Conservation (phyloP, 345 rosid genomes). For the Rubroshorea leprosula region DNA sequence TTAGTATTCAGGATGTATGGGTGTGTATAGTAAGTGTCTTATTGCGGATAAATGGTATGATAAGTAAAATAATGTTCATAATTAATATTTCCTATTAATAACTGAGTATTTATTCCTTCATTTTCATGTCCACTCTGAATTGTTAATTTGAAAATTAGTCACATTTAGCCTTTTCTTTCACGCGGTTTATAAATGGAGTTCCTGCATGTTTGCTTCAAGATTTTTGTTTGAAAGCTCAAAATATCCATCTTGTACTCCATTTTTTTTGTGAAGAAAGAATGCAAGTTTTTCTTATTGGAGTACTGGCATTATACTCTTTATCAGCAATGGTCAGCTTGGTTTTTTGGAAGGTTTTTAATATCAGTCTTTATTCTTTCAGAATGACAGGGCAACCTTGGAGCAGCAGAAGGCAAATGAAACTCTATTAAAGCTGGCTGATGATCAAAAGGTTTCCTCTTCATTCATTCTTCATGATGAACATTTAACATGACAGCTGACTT, state of each 20-base stretch:
- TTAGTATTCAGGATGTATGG: too few relatives aligned
- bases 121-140: not conserved
- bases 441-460: constrained; percentile 46
- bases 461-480: not conserved
- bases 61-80: not conserved
- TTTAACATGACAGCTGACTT: not conserved
- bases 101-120: not conserved
- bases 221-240: not conserved
- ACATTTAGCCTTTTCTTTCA: not conserved
- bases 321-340: not conserved
- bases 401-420: constrained; percentile 59
- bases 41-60: not conserved
- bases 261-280: not conserved
- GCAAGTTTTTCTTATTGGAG: not conserved
- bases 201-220: not conserved
- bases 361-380: constrained; percentile 30
- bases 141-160: not conserved
- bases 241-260: not conserved
- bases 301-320: not conserved
- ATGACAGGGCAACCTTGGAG: constrained; percentile 62
- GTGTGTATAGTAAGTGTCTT: too few relatives aligned
- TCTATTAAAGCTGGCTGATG: constrained; percentile 50
- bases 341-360: not conserved
- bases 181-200: not conserved
- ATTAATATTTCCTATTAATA: not conserved